phyloP scores from a whole-genome alignment of 331 rosid species.

The Acacia pycnantha region DNA sequence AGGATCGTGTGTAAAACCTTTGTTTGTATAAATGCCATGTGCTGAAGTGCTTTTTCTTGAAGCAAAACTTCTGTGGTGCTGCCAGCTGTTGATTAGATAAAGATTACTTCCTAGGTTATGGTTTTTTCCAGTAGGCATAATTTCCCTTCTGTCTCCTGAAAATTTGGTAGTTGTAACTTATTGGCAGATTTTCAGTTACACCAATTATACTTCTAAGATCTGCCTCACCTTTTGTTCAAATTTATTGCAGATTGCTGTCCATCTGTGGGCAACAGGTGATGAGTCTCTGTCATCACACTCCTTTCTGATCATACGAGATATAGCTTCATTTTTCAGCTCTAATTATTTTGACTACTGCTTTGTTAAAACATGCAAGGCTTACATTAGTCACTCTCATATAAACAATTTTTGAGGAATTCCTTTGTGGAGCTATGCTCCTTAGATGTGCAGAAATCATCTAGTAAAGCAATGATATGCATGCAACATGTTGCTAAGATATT shows the following conservation, averaged over 20 bases:
- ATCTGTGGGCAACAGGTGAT: conserved; percentile 85
- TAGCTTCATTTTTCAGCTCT: conserved; percentile 56
- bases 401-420: conserved; percentile 65
- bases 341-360: conserved; percentile 74
- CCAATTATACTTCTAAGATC: neutral
- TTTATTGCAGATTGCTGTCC: conserved; percentile 72
- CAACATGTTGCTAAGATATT: conserved; percentile 66
- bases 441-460: conserved; percentile 73
- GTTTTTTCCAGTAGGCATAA: neutral
- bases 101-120: neutral
- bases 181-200: conserved; percentile 1
- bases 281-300: conserved; percentile 63
- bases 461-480: conserved; percentile 56
- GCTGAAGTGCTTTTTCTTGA: neutral
- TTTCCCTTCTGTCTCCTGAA: neutral
- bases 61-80: neutral
- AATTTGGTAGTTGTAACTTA: neutral
- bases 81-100: neutral
- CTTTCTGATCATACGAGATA: conserved; percentile 64
- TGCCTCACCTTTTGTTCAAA: conserved; percentile 31
- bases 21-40: neutral
- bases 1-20: neutral
- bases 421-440: conserved; percentile 79
- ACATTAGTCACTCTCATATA: conserved; percentile 63
- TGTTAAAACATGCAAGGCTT: conserved; percentile 70